phyloP scores from a whole-genome alignment of 2,329 filamentous ascomycete genomes.

The Talaromyces pinophilus region DNA sequence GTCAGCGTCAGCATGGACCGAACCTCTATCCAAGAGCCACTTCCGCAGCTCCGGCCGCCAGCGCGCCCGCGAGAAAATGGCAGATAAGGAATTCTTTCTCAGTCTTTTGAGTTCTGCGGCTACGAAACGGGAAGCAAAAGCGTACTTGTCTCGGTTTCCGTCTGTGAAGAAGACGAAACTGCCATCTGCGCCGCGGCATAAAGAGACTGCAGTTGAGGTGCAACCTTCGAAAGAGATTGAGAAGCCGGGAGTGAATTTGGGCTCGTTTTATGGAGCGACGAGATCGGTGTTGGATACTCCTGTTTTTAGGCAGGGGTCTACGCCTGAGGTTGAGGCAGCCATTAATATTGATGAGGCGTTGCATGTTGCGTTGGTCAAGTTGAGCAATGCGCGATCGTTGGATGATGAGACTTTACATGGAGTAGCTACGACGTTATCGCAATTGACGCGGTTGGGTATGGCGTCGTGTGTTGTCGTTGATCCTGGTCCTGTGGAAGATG shows the following conservation, averaged over 20 bases:
- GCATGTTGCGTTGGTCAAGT: slow-evolving; percentile 83
- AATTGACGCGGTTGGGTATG: slow-evolving; percentile 79
- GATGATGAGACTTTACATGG: slow-evolving; percentile 69
- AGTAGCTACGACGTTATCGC: slow-evolving; percentile 78
- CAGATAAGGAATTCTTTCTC: slow-evolving; percentile 70
- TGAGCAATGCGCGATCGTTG: slow-evolving; percentile 71
- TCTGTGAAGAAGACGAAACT: slow-evolving; percentile 39
- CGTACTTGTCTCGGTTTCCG: slow-evolving; percentile 85
- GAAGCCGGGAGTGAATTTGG: slow-evolving; percentile 60
- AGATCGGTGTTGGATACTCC: slow-evolving; percentile 61
- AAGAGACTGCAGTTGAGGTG: slow-evolving; percentile 29
- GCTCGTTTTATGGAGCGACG: slow-evolving; percentile 60
- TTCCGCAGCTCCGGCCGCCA: slow-evolving; percentile 30
- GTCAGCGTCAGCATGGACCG: neutral
- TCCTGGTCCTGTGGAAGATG: slow-evolving; percentile 52
- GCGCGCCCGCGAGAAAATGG: slow-evolving; percentile 47
- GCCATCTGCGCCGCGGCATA: slow-evolving; percentile 35
- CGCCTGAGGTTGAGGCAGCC: slow-evolving; percentile 41
- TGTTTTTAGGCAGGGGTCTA: slow-evolving; percentile 59
- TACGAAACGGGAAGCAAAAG: slow-evolving; percentile 88
- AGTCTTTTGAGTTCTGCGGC: slow-evolving; percentile 85
- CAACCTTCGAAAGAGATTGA: slow-evolving; percentile 34
- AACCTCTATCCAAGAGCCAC: slow-evolving; percentile 1
- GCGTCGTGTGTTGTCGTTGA: slow-evolving; percentile 82
- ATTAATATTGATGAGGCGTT: slow-evolving; percentile 48